phyloP scores from a whole-genome alignment of 2,329 filamentous ascomycete genomes.

The Fusarium concolor region DNA sequence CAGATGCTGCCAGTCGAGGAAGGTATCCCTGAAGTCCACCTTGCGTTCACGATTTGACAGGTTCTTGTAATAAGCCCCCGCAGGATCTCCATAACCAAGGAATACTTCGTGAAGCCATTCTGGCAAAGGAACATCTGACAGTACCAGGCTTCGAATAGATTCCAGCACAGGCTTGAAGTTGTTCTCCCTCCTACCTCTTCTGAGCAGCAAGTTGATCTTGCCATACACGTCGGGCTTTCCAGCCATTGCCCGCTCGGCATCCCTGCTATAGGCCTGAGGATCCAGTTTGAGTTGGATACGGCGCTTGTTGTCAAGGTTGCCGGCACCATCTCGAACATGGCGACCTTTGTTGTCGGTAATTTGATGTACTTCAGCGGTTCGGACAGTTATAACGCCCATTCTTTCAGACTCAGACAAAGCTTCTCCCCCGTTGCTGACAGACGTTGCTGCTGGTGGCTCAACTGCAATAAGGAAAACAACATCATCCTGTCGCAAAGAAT shows the following conservation, averaged over 20 bases:
- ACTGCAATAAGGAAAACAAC: constrained; percentile 88
- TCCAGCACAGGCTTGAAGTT: constrained; percentile 96
- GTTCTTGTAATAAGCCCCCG: constrained; percentile 86
- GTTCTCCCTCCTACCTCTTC: constrained; percentile 88
- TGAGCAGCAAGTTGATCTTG: constrained; percentile 84
- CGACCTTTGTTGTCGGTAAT: constrained; percentile 87
- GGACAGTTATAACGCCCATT: constrained; percentile 75
- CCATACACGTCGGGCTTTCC: constrained; percentile 86
- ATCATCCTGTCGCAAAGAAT: constrained; percentile 85
- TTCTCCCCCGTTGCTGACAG: constrained; percentile 64
- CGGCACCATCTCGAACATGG: constrained; percentile 70
- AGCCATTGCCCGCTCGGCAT: constrained; percentile 72
- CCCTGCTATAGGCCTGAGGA: constrained; percentile 78
- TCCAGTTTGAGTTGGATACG: constrained; percentile 87
- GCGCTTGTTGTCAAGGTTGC: constrained; percentile 74
- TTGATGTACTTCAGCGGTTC: constrained; percentile 87
- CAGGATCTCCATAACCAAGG: constrained; percentile 94
- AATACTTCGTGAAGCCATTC: constrained; percentile 97
- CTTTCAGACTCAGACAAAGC: constrained; percentile 64
- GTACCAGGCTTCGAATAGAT: constrained; percentile 86
- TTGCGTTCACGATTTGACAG: constrained; percentile 80
- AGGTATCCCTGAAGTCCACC: constrained; percentile 93
- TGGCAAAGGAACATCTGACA: constrained; percentile 87
- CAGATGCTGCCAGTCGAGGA: constrained; percentile 94
- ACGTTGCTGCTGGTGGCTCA: constrained; percentile 67